phyloP scores from a whole-genome alignment of 2,329 filamentous ascomycete genomes.

The Colletotrichum musae region DNA sequence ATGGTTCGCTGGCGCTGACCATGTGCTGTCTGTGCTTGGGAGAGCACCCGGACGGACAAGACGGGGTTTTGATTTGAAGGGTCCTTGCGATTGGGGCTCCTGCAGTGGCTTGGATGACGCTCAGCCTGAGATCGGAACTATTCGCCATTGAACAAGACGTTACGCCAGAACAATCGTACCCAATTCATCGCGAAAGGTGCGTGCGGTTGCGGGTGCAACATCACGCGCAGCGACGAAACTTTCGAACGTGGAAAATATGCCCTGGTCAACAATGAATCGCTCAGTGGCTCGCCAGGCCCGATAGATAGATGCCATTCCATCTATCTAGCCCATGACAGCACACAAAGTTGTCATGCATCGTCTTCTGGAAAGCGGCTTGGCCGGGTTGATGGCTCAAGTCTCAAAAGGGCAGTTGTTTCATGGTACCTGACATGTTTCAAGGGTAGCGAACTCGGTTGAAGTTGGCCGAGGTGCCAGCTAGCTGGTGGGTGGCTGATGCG shows the following conservation, averaged over 20 bases:
- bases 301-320: constrained; percentile 12
- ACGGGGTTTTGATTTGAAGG: background rate
- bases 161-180: background rate
- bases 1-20: constrained; percentile 31
- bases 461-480: constrained; percentile 13
- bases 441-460: constrained; percentile 19
- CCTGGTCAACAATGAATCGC: background rate
- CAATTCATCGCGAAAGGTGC: background rate
- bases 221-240: background rate
- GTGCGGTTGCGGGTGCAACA: constrained; percentile 13
- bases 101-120: constrained; percentile 21
- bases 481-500: constrained; percentile 16
- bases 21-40: constrained; percentile 34
- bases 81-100: constrained; percentile 33
- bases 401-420: constrained; percentile 26
- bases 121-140: constrained; percentile 6
- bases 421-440: constrained; percentile 39
- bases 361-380: constrained; percentile 7
- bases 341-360: constrained; percentile 1
- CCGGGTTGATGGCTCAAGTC: constrained; percentile 16
- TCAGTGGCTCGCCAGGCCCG: background rate
- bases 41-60: constrained; percentile 32
- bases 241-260: background rate
- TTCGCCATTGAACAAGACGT: background rate
- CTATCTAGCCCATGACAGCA: constrained; percentile 6